Evolutionary conservation across 345 rosid species (phyloP).

Genomic region (Populus deltoides): DNA sequence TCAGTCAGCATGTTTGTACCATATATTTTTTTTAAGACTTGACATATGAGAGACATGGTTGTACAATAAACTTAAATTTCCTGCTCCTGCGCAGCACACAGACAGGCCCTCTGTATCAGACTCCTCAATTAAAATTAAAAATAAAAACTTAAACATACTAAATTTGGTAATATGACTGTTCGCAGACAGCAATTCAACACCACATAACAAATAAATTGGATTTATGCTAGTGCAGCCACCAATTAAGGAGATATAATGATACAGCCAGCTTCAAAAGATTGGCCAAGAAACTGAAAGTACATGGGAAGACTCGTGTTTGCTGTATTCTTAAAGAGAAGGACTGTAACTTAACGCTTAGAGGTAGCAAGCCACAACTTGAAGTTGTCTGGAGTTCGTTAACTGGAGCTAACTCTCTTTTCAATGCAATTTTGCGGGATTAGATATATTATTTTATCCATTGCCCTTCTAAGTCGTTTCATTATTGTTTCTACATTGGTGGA

Average conservation of each 20-base stretch:
- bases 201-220: neutral
- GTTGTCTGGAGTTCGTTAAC: neutral
- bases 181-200: too few species aligned
- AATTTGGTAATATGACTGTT: too few species aligned
- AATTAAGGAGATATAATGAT: neutral
- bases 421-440: neutral
- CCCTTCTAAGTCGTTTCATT: neutral
- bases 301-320: neutral
- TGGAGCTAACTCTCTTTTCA: neutral
- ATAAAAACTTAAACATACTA: too few species aligned
- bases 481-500: neutral
- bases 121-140: too few species aligned
- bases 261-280: neutral
- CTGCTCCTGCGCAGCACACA: too few species aligned
- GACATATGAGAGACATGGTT: neutral
- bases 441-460: neutral
- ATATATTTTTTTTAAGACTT: neutral
- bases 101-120: too few species aligned
- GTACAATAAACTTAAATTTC: neutral
- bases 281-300: neutral
- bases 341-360: neutral
- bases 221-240: neutral
- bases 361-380: neutral
- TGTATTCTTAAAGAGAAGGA: neutral
- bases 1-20: neutral